Evolutionary conservation across 345 rosid species (phyloP), one percentile per base, ranked within the genome.

Genomic region (Aquilaria sinensis): DNA sequence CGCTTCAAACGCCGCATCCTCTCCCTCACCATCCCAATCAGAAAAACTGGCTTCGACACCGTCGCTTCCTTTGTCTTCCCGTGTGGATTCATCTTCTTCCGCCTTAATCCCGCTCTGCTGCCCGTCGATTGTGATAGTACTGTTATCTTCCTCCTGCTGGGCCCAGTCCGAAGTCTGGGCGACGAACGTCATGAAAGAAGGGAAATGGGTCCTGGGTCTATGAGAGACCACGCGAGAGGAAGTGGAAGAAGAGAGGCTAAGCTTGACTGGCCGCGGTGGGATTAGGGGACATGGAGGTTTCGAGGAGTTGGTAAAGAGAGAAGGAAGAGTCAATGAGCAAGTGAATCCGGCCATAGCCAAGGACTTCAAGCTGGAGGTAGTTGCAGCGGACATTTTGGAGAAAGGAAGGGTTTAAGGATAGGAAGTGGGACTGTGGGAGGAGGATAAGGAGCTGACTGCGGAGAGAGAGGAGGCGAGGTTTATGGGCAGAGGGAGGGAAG

Each of bases 131-230:
- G 67, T 67, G 58, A 15, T 71, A 53, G 63, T 68, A 67, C 2
- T 78, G 83, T 51, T 70, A 37, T 37, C 43, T 9, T 37, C 88
- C 37, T 71, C 73, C 41, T 66, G 77, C 43, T 70, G 65, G 63
- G 70, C 67, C 85, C 85, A 83, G 43, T 72, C 88, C 10, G 96
- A 80, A 60, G 85, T 81, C 78, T 83, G 81, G 46, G 81, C 67
- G 6, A 85, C 85, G 23, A 75, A 79, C 64, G 89, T 41, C 30
- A 75, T 63, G 52, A 79, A 59, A 9, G 73, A 57, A 11, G 86
- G 63, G 9, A 63, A 57, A 56, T 68, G 74, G 80, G 68, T 71
- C 66, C 67, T 77, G 61, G 69, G 16, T 69, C 70, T 81, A 47
- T 69, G 76, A n/a, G 87, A 67, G 64, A 78, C 58, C 30, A 43